These are phyloP conservation scores for Flaveria sonorensis DNA, from an alignment of 129 eudicot species.

Conservation along the genomic window DNA sequence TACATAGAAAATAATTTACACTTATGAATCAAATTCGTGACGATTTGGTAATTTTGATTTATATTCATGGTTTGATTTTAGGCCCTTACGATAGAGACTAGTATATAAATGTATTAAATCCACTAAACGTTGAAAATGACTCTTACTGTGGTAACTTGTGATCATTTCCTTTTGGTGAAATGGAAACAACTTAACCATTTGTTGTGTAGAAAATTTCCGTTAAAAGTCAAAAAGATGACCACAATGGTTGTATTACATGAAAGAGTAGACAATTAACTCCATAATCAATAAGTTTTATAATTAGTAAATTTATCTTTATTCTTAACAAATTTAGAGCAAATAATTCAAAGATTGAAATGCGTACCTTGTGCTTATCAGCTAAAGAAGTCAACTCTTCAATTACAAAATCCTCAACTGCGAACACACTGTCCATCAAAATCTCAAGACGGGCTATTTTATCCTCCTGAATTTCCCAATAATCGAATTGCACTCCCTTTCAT, in stretches of 20 bases:
- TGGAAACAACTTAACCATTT: not conserved
- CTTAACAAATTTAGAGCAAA: not conserved
- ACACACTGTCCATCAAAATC: slow-evolving; percentile 84
- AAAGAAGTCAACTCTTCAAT: too few relatives aligned
- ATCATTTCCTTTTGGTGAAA: not conserved
- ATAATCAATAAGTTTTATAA: not conserved
- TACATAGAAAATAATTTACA: too few relatives aligned
- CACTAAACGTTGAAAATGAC: not conserved
- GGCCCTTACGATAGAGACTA: not conserved
- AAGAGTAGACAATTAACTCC: not conserved
- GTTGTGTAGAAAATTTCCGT: not conserved
- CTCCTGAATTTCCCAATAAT: slow-evolving; percentile 80
- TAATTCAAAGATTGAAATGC: not conserved
- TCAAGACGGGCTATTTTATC: slow-evolving; percentile 89
- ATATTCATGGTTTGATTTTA: not conserved
- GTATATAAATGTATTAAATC: not conserved
- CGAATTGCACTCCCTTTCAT: slow-evolving; percentile 88
- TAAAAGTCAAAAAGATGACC: not conserved
- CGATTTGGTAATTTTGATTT: not conserved
- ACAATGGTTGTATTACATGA: not conserved
- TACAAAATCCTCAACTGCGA: too few relatives aligned
- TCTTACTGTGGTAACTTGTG: not conserved
- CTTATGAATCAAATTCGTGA: not conserved
- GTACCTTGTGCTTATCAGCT: slow-evolving; percentile 79
- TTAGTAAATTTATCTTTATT: not conserved